Percentiles rank a stretch among this genome's conserved stretches.
Evolutionary conservation across 495 filamentous ascomycete species (phyloP).

Genomic region (Aspergillus sclerotiicarbonarius): DNA sequence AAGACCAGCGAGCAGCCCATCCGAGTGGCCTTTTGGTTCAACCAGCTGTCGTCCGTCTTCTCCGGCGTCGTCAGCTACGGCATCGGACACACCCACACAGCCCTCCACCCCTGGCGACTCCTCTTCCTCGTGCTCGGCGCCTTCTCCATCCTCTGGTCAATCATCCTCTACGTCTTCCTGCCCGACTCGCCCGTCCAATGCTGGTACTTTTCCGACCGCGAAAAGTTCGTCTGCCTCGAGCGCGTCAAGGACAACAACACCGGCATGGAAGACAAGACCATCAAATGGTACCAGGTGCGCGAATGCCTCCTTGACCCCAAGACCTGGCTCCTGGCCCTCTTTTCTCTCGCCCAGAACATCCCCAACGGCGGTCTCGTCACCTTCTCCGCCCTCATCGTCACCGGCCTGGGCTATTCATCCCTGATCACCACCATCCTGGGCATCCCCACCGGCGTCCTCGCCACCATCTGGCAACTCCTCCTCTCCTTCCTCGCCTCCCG

Average conservation of each 20-base stretch:
- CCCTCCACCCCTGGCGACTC: slow-evolving; percentile 32
- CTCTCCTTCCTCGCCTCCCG: slow-evolving; percentile 21
- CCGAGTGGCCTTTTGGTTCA: too few species aligned
- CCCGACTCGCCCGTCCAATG: slow-evolving; percentile 49
- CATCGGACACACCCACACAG: too few species aligned
- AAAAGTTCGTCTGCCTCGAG: slow-evolving; percentile 49
- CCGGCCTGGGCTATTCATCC: slow-evolving; percentile 29
- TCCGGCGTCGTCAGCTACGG: slow-evolving; percentile 12
- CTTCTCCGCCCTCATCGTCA: slow-evolving; percentile 35
- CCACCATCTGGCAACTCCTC: slow-evolving; percentile 6
- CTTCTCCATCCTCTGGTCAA: slow-evolving; percentile 32
- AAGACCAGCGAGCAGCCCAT: slow-evolving; percentile 25
- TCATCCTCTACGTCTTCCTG: slow-evolving; percentile 38
- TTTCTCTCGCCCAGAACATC: slow-evolving; percentile 17
- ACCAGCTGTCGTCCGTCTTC: slow-evolving; percentile 12
- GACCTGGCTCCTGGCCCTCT: slow-evolving; percentile 24
- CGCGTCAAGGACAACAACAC: slow-evolving; percentile 53
- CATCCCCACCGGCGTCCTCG: slow-evolving; percentile 20
- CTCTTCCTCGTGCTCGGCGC: slow-evolving; percentile 38
- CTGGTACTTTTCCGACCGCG: slow-evolving; percentile 39
- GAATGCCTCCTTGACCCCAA: slow-evolving; percentile 46
- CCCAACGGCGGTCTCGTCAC: slow-evolving; percentile 29
- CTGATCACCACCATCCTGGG: slow-evolving; percentile 32
- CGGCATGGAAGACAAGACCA: slow-evolving; percentile 54
- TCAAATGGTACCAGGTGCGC: slow-evolving; percentile 48